Evolutionary conservation across 2,329 filamentous ascomycete genomes (phyloP), one percentile per base, ranked within the genome.

Genomic region (Hypoxylon sp.): DNA sequence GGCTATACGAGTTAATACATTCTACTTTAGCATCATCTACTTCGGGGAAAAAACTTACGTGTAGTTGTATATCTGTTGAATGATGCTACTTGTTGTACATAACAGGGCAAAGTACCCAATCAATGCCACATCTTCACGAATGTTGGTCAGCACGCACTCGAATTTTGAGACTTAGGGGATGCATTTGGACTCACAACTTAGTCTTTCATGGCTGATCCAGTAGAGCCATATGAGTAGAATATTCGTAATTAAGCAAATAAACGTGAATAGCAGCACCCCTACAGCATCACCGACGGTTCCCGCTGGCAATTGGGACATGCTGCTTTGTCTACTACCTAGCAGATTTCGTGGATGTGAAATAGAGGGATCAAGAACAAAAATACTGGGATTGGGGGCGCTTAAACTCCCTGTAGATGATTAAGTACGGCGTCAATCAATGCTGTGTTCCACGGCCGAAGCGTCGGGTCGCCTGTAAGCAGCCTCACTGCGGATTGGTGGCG

Each of bases 241-340:
- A 17, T 41, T 41, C 36, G n/a, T 41, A 17, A 41, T 17, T 41
- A 41, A 41, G 36, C n/a, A 41, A 17, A 41, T 17, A 41, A 41
- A 41, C 5, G 36, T 41, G 36, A 17, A 41, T 41, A 41, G n/a
- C 5, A 41, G n/a, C 2, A 41, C 36, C 13, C 36, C 14, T 41
- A 17, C n/a, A 41, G 36, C 36, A 41, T 41, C 36, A 6, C 36
- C 36, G n/a, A 41, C n/a, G 6, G 36, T 41, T 41, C 36, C 36
- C n/a, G 36, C 36, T 41, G 36, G 36, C 36, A 41, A 41, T 41
- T 19, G 36, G n/a, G n/a, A 41, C 36, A 41, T 41, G 36, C n/a
- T 41, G n/a, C n/a, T 17, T 41, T 9, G 36, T 7, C 36, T 17
- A 14, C n/a, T 19, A 41, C 36, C n/a, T 19, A 41, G 14, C n/a